Evolutionary conservation across 2,329 filamentous ascomycete genomes (phyloP).

Genomic region (Cryphonectria radicalis): DNA sequence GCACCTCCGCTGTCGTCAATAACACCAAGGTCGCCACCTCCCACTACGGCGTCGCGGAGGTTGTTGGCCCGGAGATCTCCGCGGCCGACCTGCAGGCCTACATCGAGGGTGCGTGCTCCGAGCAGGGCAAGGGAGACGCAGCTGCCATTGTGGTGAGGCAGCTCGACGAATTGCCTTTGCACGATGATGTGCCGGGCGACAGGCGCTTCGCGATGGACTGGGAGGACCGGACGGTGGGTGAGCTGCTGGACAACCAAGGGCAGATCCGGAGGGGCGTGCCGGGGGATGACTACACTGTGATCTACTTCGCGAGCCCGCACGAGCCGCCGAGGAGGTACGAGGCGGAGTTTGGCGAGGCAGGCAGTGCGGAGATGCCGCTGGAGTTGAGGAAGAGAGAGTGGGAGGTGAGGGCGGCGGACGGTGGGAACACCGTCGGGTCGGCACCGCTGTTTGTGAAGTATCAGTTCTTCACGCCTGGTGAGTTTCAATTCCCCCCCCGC

Average conservation of each 20-base stretch:
- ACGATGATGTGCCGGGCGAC: conserved; percentile 38
- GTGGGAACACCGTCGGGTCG: conserved; percentile 47
- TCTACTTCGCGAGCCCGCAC: conserved; percentile 71
- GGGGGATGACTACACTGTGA: conserved; percentile 67
- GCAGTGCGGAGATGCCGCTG: conserved; percentile 55
- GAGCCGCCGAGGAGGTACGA: conserved; percentile 61
- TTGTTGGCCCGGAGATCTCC: conserved; percentile 55
- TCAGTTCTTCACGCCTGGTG: conserved; percentile 89
- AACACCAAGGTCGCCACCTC: conserved; percentile 40
- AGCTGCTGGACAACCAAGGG: conserved; percentile 45
- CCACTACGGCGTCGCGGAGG: conserved; percentile 59
- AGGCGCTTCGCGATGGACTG: conserved; percentile 36
- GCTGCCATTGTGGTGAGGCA: conserved; percentile 45
- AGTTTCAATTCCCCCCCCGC: conserved; percentile 34
- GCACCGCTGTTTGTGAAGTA: conserved; percentile 83
- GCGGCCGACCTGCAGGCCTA: conserved; percentile 47
- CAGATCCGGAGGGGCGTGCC: conserved; percentile 34
- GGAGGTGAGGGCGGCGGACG: conserved; percentile 44
- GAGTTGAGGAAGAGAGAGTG: conserved; percentile 69
- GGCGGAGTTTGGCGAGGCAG: conserved; percentile 61
- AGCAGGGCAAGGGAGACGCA: conserved; percentile 39
- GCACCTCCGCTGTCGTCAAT: conserved; percentile 37
- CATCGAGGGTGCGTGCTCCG: conserved; percentile 52
- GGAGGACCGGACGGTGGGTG: conserved; percentile 52
- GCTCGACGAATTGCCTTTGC: conserved; percentile 45